A percentile compares a stretch with the other conserved stretches of the same genome.
Conservation (phyloP, 345 rosid genomes). For the Microcos paniculata region DNA sequence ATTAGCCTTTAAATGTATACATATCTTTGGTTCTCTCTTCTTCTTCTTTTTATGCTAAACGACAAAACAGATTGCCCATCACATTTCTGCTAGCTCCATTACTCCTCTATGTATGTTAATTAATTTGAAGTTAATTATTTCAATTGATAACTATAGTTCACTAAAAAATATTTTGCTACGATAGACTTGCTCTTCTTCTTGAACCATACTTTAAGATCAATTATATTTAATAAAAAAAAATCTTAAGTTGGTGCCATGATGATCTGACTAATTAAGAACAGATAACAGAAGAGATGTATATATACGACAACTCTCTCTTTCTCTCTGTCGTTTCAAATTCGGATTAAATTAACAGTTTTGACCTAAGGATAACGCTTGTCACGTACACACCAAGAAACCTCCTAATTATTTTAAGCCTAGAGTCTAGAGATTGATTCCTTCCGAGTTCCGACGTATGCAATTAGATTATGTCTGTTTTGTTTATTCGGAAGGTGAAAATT, state of each 20-base stretch:
- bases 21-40: background rate
- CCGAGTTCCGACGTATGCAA: background rate
- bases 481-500: background rate
- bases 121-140: too few relatives aligned
- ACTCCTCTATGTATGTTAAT: background rate
- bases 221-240: too few relatives aligned
- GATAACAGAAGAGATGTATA: too few relatives aligned
- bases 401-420: background rate
- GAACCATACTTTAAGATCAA: too few relatives aligned
- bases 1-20: background rate
- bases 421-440: conserved; percentile 3
- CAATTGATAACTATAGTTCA: background rate
- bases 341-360: conserved; percentile 11
- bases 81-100: background rate
- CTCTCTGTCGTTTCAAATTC: too few relatives aligned
- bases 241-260: background rate
- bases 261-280: background rate
- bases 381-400: conserved; percentile 4
- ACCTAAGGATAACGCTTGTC: conserved; percentile 19
- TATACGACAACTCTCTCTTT: too few relatives aligned
- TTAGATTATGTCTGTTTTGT: background rate
- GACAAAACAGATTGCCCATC: background rate
- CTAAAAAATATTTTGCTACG: background rate
- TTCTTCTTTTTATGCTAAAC: background rate
- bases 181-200: background rate